These are phyloP conservation scores for Blastobotrys parvus DNA, from an alignment of 805 yeast species.

Conservation along the genomic window DNA sequence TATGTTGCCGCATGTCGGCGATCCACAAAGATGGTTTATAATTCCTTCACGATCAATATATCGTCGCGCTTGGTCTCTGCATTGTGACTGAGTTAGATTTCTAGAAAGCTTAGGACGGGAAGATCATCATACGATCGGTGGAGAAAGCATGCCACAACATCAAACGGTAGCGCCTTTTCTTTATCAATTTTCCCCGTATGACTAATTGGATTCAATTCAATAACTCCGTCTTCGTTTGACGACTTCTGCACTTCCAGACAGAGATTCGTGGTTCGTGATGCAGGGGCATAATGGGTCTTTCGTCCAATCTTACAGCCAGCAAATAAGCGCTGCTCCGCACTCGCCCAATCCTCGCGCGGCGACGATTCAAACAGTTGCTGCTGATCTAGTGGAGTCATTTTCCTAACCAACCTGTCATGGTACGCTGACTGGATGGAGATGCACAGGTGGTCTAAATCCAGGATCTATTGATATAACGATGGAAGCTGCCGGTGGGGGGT, in stretches of 20 bases:
- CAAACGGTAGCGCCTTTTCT: background rate
- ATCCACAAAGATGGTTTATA: background rate
- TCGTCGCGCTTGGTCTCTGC: background rate
- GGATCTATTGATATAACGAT: too few relatives aligned
- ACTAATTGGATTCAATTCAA: background rate
- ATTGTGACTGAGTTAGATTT: too few relatives aligned
- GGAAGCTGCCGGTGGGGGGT: too few relatives aligned
- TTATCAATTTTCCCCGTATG: background rate
- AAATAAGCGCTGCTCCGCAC: background rate
- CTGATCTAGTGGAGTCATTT: background rate
- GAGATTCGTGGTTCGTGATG: background rate
- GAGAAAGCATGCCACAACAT: background rate
- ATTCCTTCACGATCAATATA: background rate
- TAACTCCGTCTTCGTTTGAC: background rate
- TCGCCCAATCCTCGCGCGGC: background rate
- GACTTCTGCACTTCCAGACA: background rate
- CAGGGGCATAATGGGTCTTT: background rate
- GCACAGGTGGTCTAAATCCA: too few relatives aligned
- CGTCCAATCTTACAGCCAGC: background rate
- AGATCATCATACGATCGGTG: background rate
- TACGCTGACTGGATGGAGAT: too few relatives aligned
- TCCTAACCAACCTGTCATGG: too few relatives aligned
- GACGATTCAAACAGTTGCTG: background rate
- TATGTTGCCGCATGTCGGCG: background rate
- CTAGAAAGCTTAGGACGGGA: too few relatives aligned